Base-by-base conservation (phyloP, 305 asterid genomes). In the Fraxinus latifolia region DNA sequence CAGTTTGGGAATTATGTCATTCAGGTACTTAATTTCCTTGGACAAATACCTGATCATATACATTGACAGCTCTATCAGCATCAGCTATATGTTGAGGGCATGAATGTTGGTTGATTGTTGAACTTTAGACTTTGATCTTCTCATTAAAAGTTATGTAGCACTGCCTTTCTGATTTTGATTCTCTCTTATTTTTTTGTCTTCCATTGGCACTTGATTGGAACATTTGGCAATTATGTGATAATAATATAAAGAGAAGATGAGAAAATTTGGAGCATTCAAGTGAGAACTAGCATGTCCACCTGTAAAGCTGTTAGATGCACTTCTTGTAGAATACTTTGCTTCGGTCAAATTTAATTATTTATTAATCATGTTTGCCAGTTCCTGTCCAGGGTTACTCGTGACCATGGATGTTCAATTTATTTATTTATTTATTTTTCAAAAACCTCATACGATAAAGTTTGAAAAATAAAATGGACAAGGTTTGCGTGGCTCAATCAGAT, bases 1-100 rank as follows among this genome's bases (percentile, higher is more conserved):
- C 98, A 94, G 77, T 94, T 90, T 60, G 98, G 97, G 77, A 91
- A 91, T 72, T 93, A 91, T 44, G 95, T 93, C 82, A 88, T 93
- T 85, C 95, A 93, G 95, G 97, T 93, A 89, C 19, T 82, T 8
- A 2, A 36, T 73, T 73, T 21, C 70, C 37, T 21, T 2, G 9
- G 47, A 39, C 31, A 15, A n/a, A 3, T 42, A 25, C 14, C 33
- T 36, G 44, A 3, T 33, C 27, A 25, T 60, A 36, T 50, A 9
- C 29, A 33, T 44, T 15, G 25, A 71, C 37, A 44, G 1, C 3
- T 23, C 77, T 39, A 17, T 27, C 25, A n/a, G 78, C 36, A 0
- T 60, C 25, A 60, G 23, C 39, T 5, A 33, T 3, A 47, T 67
- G 25, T 31, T 67, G 71, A 25, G 27, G 27, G n/a, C 47, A 1